Evolutionary conservation across 768 basidiomycete species (phyloP).

Genomic region (Suillus americanus): DNA sequence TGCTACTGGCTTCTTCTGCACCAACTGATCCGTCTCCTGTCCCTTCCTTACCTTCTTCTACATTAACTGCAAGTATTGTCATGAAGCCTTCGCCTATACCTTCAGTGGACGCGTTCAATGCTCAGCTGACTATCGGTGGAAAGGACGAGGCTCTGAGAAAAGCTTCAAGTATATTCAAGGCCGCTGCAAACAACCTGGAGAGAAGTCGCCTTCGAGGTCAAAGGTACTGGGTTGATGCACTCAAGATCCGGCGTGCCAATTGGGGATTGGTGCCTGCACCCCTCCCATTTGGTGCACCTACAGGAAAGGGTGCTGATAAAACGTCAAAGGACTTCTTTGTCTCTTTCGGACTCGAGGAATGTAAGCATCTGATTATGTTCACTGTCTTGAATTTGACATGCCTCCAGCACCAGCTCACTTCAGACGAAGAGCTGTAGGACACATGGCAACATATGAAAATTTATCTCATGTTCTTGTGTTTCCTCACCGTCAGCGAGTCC

Average conservation of each 20-base stretch:
- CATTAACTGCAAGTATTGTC: constrained; percentile 62
- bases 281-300: constrained; percentile 65
- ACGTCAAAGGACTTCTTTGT: constrained; percentile 81
- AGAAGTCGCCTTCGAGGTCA: constrained; percentile 59
- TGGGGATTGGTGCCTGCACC: constrained; percentile 84
- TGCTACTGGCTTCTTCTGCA: constrained; percentile 47
- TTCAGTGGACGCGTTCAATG: constrained; percentile 71
- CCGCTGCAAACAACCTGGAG: constrained; percentile 70
- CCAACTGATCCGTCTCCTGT: constrained; percentile 34
- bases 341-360: constrained; percentile 80
- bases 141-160: constrained; percentile 81
- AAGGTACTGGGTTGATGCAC: constrained; percentile 80
- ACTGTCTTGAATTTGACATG: constrained; percentile 8
- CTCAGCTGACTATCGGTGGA: constrained; percentile 70
- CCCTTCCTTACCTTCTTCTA: constrained; percentile 28
- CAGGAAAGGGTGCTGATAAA: constrained; percentile 76
- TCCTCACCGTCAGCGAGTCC: constrained; percentile 61
- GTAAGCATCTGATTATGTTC: constrained; percentile 42
- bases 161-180: constrained; percentile 68
- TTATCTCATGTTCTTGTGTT: constrained; percentile 51
- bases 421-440: constrained; percentile 69
- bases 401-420: constrained; percentile 60
- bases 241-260: constrained; percentile 72
- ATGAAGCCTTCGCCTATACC: constrained; percentile 63
- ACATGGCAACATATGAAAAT: constrained; percentile 51